phyloP scores from a whole-genome alignment of 768 basidiomycete genomes.

The Tulasnella calospora region DNA sequence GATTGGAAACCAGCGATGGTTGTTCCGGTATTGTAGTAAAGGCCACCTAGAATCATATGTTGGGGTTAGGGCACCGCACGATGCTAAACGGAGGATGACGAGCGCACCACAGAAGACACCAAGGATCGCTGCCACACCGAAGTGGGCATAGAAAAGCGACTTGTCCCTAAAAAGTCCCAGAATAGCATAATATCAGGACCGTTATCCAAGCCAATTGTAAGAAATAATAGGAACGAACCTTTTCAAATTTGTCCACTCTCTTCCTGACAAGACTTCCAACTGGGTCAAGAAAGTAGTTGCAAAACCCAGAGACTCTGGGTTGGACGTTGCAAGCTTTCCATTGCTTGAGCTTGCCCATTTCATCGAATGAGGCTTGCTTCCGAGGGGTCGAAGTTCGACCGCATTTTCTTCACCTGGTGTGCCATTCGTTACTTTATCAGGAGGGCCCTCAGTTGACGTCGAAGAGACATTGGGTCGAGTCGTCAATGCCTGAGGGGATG shows the following conservation, averaged over 20 bases:
- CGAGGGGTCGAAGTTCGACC: not conserved
- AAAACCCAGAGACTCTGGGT: slow-evolving; percentile 40
- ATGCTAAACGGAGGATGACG: not conserved
- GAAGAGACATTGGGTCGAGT: slow-evolving; percentile 33
- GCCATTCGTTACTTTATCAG: not conserved
- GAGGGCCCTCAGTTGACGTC: not conserved
- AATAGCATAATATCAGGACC: not conserved
- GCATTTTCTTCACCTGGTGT: not conserved
- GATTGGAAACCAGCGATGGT: slow-evolving; percentile 92
- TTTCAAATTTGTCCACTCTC: slow-evolving; percentile 79
- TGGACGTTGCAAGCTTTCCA: slow-evolving; percentile 21
- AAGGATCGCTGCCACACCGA: slow-evolving; percentile 60
- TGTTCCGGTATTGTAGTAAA: slow-evolving; percentile 74
- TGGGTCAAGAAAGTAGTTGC: slow-evolving; percentile 85
- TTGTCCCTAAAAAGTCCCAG: slow-evolving; percentile 55
- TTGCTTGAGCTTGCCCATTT: not conserved
- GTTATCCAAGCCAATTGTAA: not conserved
- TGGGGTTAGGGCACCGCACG: not conserved
- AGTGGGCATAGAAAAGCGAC: slow-evolving; percentile 74
- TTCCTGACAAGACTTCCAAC: slow-evolving; percentile 68
- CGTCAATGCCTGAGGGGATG: slow-evolving; percentile 40
- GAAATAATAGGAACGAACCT: slow-evolving; percentile 43
- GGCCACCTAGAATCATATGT: slow-evolving; percentile 51
- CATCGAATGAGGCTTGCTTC: not conserved
- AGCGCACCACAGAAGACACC: slow-evolving; percentile 79